These are phyloP conservation scores for Bombardia bombarda DNA, from an alignment of 495 filamentous ascomycete genomes.

Conservation along the genomic window DNA sequence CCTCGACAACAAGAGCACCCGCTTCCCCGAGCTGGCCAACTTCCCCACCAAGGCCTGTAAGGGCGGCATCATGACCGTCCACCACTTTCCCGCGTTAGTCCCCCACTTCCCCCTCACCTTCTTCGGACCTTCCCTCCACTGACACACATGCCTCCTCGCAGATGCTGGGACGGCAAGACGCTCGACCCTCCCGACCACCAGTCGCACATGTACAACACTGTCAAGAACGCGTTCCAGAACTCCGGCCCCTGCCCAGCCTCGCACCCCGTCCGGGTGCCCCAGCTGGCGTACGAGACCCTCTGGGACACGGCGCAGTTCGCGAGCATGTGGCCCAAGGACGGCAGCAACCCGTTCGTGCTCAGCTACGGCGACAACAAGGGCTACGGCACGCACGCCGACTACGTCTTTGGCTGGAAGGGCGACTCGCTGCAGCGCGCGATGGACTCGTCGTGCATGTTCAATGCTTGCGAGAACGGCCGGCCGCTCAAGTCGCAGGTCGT, in stretches of 20 bases:
- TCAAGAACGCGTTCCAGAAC: constrained; percentile 31
- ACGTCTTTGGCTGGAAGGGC: constrained; percentile 37
- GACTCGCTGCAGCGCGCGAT: constrained; percentile 25
- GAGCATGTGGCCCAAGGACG: constrained; percentile 37
- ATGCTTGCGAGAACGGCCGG: constrained; percentile 31
- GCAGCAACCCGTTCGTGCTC: constrained; percentile 38
- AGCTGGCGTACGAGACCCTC: constrained; percentile 44
- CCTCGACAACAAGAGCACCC: constrained; percentile 29
- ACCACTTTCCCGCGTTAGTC: constrained; percentile 44
- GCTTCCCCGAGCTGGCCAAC: constrained; percentile 36
- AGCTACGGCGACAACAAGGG: constrained; percentile 22
- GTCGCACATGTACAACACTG: constrained; percentile 44
- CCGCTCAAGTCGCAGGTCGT: constrained; percentile 39
- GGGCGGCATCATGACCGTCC: constrained; percentile 42
- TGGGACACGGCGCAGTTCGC: constrained; percentile 44
- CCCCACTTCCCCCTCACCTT: constrained; percentile 4
- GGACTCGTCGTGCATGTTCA: constrained; percentile 41
- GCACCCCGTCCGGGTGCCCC: constrained; percentile 41
- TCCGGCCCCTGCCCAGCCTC: constrained; percentile 40
- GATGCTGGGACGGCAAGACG: constrained; percentile 52
- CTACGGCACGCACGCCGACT: constrained; percentile 40
- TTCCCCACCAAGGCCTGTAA: constrained; percentile 38
- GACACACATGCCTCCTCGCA: background rate
- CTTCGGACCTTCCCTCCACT: background rate
- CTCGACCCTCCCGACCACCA: constrained; percentile 51